Conservation (phyloP, 495 filamentous ascomycete species). For the Xylaria flabelliformis region DNA sequence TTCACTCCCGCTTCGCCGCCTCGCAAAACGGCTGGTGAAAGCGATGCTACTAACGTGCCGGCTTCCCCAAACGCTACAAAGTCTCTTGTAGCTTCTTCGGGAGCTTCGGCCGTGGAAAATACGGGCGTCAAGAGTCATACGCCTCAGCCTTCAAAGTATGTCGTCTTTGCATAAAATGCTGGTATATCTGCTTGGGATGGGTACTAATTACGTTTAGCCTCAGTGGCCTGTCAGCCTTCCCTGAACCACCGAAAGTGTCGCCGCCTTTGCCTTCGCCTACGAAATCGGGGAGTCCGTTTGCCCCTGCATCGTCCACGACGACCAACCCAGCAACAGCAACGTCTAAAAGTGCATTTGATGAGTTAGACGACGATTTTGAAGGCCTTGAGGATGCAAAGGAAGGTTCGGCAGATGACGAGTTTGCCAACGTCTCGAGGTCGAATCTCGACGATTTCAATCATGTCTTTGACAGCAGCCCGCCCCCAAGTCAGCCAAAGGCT, state of each 20-base stretch:
- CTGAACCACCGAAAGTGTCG: slow-evolving; percentile 40
- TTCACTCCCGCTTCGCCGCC: slow-evolving; percentile 77
- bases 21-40: slow-evolving; percentile 41
- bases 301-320: slow-evolving; percentile 38
- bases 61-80: slow-evolving; percentile 43
- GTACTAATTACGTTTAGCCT: slow-evolving; percentile 28
- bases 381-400: slow-evolving; percentile 90
- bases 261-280: slow-evolving; percentile 34
- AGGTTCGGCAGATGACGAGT: slow-evolving; percentile 87
- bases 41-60: slow-evolving; percentile 33
- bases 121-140: slow-evolving; percentile 28
- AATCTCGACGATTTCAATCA: slow-evolving; percentile 71
- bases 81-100: slow-evolving; percentile 28
- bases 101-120: slow-evolving; percentile 32
- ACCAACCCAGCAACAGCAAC: slow-evolving; percentile 39
- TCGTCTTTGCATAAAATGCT: slow-evolving; percentile 21
- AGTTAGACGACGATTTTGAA: slow-evolving; percentile 91
- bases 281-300: slow-evolving; percentile 33
- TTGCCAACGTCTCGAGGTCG: slow-evolving; percentile 66
- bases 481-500: slow-evolving; percentile 59
- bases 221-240: slow-evolving; percentile 39
- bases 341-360: slow-evolving; percentile 61
- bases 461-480: slow-evolving; percentile 65
- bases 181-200: neutral
- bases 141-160: slow-evolving; percentile 41